phyloP scores from a whole-genome alignment of 345 rosid species.

The Ceriops tagal region DNA sequence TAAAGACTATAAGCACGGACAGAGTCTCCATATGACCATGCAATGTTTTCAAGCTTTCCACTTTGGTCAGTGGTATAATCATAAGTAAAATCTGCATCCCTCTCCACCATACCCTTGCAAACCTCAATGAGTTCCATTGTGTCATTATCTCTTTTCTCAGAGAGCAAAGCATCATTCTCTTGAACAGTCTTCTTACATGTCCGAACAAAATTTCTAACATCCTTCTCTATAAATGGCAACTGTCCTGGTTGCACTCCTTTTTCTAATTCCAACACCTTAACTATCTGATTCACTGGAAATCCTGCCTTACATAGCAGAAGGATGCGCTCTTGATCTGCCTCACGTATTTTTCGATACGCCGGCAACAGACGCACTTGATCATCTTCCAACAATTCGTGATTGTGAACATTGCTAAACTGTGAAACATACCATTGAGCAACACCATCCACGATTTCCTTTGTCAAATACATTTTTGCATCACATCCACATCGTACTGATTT shows the following conservation, averaged over 20 bases:
- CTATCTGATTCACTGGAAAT: constrained; percentile 81
- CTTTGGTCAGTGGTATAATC: constrained; percentile 63
- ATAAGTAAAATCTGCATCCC: constrained; percentile 62
- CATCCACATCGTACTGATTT: constrained; percentile 94
- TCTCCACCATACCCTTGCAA: constrained; percentile 65
- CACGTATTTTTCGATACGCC: constrained; percentile 86
- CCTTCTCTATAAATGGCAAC: constrained; percentile 85
- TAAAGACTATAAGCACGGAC: constrained; percentile 48
- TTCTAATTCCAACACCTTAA: constrained; percentile 80
- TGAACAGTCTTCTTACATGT: constrained; percentile 79
- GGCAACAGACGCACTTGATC: constrained; percentile 92
- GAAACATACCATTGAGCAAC: constrained; percentile 76
- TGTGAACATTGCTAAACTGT: constrained; percentile 92
- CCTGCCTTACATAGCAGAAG: constrained; percentile 90
- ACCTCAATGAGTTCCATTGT: constrained; percentile 67
- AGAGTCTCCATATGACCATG: constrained; percentile 80
- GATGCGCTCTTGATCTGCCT: constrained; percentile 82
- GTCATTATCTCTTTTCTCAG: constrained; percentile 72
- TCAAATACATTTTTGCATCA: constrained; percentile 80
- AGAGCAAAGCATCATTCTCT: constrained; percentile 77
- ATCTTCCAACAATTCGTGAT: constrained; percentile 88
- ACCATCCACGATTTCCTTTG: constrained; percentile 66
- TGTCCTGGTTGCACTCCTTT: constrained; percentile 85
- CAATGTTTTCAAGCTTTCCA: constrained; percentile 71
- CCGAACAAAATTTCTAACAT: constrained; percentile 87